Conservation (phyloP, 2,329 filamentous ascomycete species). For the Neopestalotiopsis clavispora region DNA sequence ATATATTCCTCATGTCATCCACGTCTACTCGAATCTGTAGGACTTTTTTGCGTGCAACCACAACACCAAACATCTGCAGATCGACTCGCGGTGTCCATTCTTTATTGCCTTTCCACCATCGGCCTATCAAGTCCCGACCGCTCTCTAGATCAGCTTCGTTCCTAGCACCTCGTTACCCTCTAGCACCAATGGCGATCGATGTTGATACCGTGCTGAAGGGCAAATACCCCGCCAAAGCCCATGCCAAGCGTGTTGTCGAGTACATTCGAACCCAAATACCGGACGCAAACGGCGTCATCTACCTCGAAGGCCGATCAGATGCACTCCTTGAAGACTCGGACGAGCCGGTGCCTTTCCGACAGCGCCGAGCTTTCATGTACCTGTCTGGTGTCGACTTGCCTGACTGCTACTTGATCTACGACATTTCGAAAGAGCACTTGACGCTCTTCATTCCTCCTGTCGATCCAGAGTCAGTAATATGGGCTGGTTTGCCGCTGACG, state of each 20-base stretch:
- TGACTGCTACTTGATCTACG: slow-evolving; percentile 82
- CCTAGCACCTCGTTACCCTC: neutral
- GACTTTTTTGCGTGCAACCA: neutral
- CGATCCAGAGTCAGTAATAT: slow-evolving; percentile 88
- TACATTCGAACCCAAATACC: slow-evolving; percentile 73
- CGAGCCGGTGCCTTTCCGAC: slow-evolving; percentile 79
- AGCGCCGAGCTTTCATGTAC: slow-evolving; percentile 94
- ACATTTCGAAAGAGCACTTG: slow-evolving; percentile 73
- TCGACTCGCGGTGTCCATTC: neutral
- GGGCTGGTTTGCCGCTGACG: slow-evolving; percentile 86
- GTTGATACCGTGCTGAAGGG: slow-evolving; percentile 61
- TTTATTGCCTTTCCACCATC: neutral
- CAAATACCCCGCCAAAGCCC: slow-evolving; percentile 83
- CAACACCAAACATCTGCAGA: neutral
- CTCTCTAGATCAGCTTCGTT: neutral
- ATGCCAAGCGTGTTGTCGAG: slow-evolving; percentile 82
- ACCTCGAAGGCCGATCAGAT: slow-evolving; percentile 84
- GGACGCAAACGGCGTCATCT: slow-evolving; percentile 74
- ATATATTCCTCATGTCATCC: neutral
- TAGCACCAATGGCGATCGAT: slow-evolving; percentile 34
- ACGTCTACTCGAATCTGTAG: slow-evolving; percentile 8
- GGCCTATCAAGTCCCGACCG: neutral
- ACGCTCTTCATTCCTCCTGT: slow-evolving; percentile 91
- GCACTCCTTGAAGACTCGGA: slow-evolving; percentile 90
- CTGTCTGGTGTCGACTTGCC: slow-evolving; percentile 83